A percentile compares a stretch with the other conserved stretches of the same genome.
These are phyloP conservation scores for Desmodesmus armatus DNA, from an alignment of 139 green algal genomes.

Conservation along the genomic window DNA sequence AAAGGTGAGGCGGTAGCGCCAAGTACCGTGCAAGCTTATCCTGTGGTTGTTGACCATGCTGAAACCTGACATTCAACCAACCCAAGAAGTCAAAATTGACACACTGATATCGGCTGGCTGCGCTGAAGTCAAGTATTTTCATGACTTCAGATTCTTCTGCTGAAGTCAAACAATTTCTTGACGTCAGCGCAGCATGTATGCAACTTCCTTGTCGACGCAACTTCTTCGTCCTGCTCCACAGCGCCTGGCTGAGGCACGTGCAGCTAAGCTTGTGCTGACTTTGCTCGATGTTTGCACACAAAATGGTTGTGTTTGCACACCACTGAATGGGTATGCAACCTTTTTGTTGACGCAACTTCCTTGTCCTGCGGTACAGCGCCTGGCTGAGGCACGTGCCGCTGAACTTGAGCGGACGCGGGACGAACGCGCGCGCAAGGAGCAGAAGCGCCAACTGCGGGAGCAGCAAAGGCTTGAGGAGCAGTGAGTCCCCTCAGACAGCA, in stretches of 20 bases:
- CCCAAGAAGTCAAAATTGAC: too few species aligned
- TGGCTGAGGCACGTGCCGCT: conserved; percentile 26
- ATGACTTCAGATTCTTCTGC: neutral
- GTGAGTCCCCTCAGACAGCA: conserved; percentile 11
- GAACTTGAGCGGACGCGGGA: conserved; percentile 30
- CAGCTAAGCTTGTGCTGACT: neutral
- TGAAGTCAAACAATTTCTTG: too few species aligned
- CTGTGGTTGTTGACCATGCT: too few species aligned
- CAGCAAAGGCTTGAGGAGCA: conserved; percentile 38
- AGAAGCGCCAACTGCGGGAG: conserved; percentile 12
- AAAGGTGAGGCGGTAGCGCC: conserved; percentile 10
- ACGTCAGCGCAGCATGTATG: too few species aligned
- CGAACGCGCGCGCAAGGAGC: conserved; percentile 25
- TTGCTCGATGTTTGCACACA: too few species aligned
- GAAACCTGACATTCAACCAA: too few species aligned
- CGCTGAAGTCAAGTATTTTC: neutral
- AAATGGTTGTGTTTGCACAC: too few species aligned
- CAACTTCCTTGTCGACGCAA: too few species aligned
- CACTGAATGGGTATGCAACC: too few species aligned
- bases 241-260: neutral
- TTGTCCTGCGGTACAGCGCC: conserved; percentile 3
- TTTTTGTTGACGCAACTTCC: too few species aligned
- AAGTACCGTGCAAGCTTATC: too few species aligned
- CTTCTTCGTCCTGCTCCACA: neutral
- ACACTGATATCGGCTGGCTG: too few species aligned